Evolutionary conservation across 345 rosid species (phyloP).

Genomic region (Salix udensis): DNA sequence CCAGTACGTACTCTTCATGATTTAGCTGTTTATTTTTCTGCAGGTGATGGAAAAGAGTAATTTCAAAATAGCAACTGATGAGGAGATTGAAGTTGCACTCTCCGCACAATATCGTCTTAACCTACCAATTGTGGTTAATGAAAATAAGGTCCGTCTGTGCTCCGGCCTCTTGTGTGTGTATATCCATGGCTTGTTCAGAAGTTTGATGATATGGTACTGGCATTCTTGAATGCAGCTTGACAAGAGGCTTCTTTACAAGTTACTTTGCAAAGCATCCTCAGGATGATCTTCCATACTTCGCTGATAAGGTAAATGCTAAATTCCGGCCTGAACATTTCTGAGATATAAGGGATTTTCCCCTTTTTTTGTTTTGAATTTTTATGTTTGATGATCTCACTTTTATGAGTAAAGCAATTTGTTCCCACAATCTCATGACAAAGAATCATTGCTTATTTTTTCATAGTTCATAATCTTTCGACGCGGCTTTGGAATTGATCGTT

Average conservation of each 20-base stretch:
- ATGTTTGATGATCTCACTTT: no score
- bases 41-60: conserved; percentile 81
- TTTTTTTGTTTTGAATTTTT: no score
- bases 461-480: conserved; percentile 70
- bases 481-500: conserved; percentile 71
- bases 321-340: no score
- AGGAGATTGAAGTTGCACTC: conserved; percentile 61
- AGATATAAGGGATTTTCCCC: no score
- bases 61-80: conserved; percentile 56
- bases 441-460: neutral
- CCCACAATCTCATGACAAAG: neutral
- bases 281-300: conserved; percentile 62
- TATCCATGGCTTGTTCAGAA: neutral
- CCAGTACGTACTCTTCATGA: neutral
- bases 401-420: no score
- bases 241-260: conserved; percentile 45
- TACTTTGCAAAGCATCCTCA: conserved; percentile 55
- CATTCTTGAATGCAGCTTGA: conserved; percentile 53
- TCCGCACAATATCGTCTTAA: conserved; percentile 69
- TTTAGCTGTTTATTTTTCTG: neutral
- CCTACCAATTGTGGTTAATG: conserved; percentile 72
- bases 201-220: neutral
- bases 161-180: no score
- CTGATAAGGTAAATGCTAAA: conserved; percentile 49
- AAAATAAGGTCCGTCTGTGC: conserved; percentile 45